Percentiles rank a stretch among this genome's conserved stretches.
Evolutionary conservation across 345 rosid species (phyloP).

Genomic region (Acer campestre): DNA sequence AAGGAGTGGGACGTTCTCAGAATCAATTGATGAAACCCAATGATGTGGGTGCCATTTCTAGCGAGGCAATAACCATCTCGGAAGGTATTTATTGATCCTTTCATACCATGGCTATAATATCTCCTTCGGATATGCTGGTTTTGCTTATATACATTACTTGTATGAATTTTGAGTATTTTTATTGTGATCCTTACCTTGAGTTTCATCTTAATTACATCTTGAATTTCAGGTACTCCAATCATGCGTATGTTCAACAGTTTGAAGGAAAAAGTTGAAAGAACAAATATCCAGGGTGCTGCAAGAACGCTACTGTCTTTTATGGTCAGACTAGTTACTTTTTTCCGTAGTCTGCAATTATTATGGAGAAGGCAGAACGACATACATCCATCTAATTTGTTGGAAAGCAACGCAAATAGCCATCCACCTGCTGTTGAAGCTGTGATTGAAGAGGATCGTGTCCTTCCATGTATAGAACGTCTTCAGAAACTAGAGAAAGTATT

Average conservation of each 20-base stretch:
- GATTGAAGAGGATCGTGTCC: constrained; percentile 49
- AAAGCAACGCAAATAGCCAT: constrained; percentile 25
- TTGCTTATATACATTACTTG: background rate
- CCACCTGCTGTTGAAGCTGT: constrained; percentile 30
- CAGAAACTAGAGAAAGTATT: constrained; percentile 64
- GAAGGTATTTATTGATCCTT: constrained; percentile 39
- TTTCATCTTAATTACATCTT: constrained; percentile 9
- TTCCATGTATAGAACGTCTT: constrained; percentile 77
- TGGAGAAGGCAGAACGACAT: constrained; percentile 58
- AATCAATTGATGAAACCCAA: constrained; percentile 31
- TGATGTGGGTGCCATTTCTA: constrained; percentile 19
- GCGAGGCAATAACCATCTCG: constrained; percentile 22
- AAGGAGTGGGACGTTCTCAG: constrained; percentile 31
- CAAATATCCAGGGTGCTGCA: constrained; percentile 34
- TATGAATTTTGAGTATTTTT: background rate
- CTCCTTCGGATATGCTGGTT: constrained; percentile 3
- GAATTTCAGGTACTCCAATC: constrained; percentile 45
- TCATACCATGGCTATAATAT: background rate
- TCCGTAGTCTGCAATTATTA: constrained; percentile 39
- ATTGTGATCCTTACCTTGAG: background rate
- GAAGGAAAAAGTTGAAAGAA: constrained; percentile 47
- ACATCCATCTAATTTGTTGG: constrained; percentile 47
- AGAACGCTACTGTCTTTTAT: constrained; percentile 45
- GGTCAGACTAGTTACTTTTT: constrained; percentile 50
- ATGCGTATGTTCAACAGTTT: constrained; percentile 43